phyloP scores from a whole-genome alignment of 176 grass and related monocot genomes.

The Miscanthus lutarioriparius region DNA sequence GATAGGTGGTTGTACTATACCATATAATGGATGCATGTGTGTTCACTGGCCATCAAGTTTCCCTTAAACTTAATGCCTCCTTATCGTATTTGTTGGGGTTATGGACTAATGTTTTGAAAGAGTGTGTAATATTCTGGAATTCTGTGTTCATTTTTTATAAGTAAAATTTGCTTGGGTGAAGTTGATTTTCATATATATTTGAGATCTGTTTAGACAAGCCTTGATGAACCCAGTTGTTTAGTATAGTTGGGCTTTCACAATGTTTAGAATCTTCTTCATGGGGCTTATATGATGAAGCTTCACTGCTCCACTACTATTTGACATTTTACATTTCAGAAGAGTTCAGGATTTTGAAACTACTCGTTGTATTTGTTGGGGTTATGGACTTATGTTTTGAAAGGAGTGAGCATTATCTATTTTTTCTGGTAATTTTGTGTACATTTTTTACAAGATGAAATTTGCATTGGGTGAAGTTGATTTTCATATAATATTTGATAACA shows the following conservation, averaged over 20 bases:
- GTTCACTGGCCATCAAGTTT: not conserved
- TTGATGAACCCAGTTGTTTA: not conserved
- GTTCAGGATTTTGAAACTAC: slow-evolving; percentile 2
- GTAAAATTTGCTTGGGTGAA: not conserved
- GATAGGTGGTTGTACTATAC: not conserved
- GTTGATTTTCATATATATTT: slow-evolving; percentile 8
- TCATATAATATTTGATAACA: slow-evolving; percentile 15
- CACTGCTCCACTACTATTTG: not conserved
- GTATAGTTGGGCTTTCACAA: slow-evolving; percentile 1
- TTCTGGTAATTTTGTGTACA: not conserved
- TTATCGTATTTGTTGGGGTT: not conserved
- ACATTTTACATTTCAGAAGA: slow-evolving; percentile 9
- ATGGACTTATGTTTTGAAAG: not conserved
- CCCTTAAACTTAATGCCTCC: not conserved
- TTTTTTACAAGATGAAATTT: slow-evolving; percentile 23
- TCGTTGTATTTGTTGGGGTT: not conserved
- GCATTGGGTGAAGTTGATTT: not conserved
- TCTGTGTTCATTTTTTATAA: not conserved
- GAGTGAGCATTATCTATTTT: not conserved
- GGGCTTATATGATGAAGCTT: slow-evolving; percentile 21
- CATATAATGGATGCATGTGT: not conserved
- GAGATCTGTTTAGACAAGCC: slow-evolving; percentile 12
- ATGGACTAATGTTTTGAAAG: not conserved
- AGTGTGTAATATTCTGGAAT: not conserved
- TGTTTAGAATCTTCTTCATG: slow-evolving; percentile 26